These are phyloP conservation scores for Lecanicillium sp. DNA, from an alignment of 2,329 filamentous ascomycete species.

Conservation along the genomic window DNA sequence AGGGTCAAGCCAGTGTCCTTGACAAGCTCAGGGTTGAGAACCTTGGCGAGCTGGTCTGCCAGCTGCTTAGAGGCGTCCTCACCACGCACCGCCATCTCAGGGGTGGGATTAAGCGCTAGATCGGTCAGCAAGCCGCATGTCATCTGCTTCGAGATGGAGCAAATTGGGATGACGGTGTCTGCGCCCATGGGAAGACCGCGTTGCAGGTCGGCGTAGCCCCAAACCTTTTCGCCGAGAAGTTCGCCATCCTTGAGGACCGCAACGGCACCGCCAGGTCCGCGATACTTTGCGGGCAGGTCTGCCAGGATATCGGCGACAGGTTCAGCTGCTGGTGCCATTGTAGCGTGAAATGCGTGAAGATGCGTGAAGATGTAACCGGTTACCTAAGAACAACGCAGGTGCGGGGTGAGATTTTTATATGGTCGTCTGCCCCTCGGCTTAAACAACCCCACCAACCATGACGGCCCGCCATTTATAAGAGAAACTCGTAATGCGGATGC, in stretches of 20 bases:
- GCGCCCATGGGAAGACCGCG: conserved; percentile 29
- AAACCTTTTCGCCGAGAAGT: conserved; percentile 30
- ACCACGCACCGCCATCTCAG: conserved; percentile 23
- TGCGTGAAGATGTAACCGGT: not conserved
- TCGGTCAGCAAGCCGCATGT: conserved; percentile 32
- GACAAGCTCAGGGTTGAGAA: conserved; percentile 20
- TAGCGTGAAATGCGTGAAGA: too few relatives aligned
- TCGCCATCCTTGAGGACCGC: conserved; percentile 38
- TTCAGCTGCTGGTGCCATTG: conserved; percentile 6
- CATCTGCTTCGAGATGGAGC: conserved; percentile 41
- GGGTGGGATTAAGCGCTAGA: conserved; percentile 26
- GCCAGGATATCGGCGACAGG: conserved; percentile 9
- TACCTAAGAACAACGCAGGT: not conserved
- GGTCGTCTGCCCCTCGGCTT: not conserved
- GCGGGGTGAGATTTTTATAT: conserved; percentile 8
- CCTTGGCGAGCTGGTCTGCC: conserved; percentile 21
- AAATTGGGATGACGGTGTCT: conserved; percentile 36
- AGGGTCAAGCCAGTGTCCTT: conserved; percentile 27
- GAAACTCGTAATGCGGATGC: not conserved
- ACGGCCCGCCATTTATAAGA: not conserved
- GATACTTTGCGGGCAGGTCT: conserved; percentile 15
- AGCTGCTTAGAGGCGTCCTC: conserved; percentile 24
- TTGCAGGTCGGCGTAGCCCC: conserved; percentile 39
- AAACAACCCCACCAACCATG: conserved; percentile 3
- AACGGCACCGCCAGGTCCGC: conserved; percentile 36